Evolutionary conservation across 2,329 filamentous ascomycete genomes (phyloP), one percentile per base, ranked within the genome.

Genomic region (Botrytis elliptica): DNA sequence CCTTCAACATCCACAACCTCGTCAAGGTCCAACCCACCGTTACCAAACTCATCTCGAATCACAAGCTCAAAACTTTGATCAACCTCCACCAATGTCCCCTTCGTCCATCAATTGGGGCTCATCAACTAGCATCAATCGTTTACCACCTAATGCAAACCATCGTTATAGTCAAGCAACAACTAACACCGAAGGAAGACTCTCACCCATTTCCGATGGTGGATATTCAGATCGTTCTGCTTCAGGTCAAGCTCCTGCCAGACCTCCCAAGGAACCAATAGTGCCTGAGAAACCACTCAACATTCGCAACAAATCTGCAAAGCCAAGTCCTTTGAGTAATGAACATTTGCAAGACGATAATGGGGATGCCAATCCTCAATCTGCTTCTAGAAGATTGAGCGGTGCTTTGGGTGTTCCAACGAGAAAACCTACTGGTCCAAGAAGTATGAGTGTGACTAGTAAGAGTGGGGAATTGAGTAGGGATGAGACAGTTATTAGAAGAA

Each of bases 1-100:
- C 79, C 84, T 95, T 57, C 90, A 94, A 80, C 93, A 95, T 82
- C 93, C 93, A 9, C 92, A 95, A 81, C 93, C 93, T 14, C 86
- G 92, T 42, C 90, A 88, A 29, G 92, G 92, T 0, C 90, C 92
- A 73, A 93, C 91, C 0, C 89, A 92, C 80, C 90, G 91, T 40
- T 93, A 93, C 82, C 90, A 92, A 78, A 92, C 88, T 40, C 89
- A 91, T 1, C 85, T 95, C 33, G 93, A 95, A 83, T 89, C 87
- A 14, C 91, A 92, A 75, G 93, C 92, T 4, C 88, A 91, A 71
- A 88, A 90, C 73, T 94, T 89, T 79, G 88, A 90, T 76, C 75
- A 77, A 2, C 86, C 88, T 76, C 74, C 75, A 2, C 86, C 89
- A 2, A 86, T 86, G 83, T 90, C 89, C 44, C 89, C 89, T 4